Evolutionary conservation across 495 filamentous ascomycete genomes (phyloP).

Genomic region (Durotheca rogersii): DNA sequence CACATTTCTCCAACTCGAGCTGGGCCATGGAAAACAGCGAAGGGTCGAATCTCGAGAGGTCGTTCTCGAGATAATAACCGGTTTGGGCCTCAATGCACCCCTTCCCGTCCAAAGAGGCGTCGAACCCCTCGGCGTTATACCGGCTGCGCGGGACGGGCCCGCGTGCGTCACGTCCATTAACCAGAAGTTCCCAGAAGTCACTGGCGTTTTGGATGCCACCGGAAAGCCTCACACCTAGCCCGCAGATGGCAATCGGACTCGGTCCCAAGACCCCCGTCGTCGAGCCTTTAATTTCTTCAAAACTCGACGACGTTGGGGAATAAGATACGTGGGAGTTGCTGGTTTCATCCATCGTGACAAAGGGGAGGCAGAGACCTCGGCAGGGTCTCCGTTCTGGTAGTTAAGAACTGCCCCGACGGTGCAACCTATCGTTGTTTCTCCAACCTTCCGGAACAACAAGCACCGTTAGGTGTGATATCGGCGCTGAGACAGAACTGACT

Average conservation of each 20-base stretch:
- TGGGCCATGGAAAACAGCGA: slow-evolving; percentile 45
- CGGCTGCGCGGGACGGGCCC: slow-evolving; percentile 38
- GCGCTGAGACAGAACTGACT: slow-evolving; percentile 3
- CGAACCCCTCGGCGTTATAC: slow-evolving; percentile 48
- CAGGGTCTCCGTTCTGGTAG: background rate
- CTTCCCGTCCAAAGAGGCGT: slow-evolving; percentile 36
- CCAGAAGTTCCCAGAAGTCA: slow-evolving; percentile 47
- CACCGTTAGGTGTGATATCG: background rate
- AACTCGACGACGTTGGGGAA: slow-evolving; percentile 17
- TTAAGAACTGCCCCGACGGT: slow-evolving; percentile 12
- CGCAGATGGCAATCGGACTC: slow-evolving; percentile 49
- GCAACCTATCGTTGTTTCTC: background rate
- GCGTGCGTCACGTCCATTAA: slow-evolving; percentile 41
- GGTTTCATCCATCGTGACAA: slow-evolving; percentile 12
- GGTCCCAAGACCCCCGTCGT: background rate
- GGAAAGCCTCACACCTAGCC: slow-evolving; percentile 52
- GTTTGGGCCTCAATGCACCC: slow-evolving; percentile 29
- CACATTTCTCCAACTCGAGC: slow-evolving; percentile 44
- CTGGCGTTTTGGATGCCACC: slow-evolving; percentile 38
- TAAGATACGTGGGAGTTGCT: slow-evolving; percentile 8
- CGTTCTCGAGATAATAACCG: slow-evolving; percentile 37
- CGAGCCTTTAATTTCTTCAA: slow-evolving; percentile 22
- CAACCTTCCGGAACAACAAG: background rate
- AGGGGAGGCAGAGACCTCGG: background rate
- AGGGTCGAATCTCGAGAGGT: slow-evolving; percentile 31